Evolutionary conservation across 192 early-diverging fungal species (phyloP).

Genomic region (Mycoemilia scoparia): DNA sequence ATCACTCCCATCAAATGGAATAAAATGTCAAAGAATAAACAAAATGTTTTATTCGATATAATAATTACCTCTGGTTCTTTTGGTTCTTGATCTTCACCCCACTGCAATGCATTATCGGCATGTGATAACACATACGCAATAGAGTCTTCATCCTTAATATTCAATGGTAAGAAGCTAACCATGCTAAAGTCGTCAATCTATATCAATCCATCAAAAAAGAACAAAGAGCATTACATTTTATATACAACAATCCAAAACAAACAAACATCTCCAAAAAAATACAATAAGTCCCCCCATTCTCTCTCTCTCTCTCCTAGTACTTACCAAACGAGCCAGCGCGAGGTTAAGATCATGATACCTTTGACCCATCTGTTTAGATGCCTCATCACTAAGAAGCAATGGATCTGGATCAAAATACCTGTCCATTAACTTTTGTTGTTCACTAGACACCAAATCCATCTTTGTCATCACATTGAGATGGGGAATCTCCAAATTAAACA

Average conservation of each 20-base stretch:
- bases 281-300: too few species aligned
- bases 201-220: slow-evolving; percentile 11
- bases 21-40: too few species aligned
- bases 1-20: too few species aligned
- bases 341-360: slow-evolving; percentile 73
- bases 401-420: slow-evolving; percentile 89
- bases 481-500: slow-evolving; percentile 94
- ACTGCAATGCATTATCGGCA: slow-evolving; percentile 91
- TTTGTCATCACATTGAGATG: slow-evolving; percentile 97
- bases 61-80: slow-evolving; percentile 66
- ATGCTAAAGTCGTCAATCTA: slow-evolving; percentile 96
- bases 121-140: slow-evolving; percentile 68
- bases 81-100: slow-evolving; percentile 92
- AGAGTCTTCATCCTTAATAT: slow-evolving; percentile 88
- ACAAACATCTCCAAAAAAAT: too few species aligned
- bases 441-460: slow-evolving; percentile 71
- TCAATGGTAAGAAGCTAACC: slow-evolving; percentile 86
- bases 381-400: slow-evolving; percentile 64
- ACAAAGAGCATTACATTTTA: neutral
- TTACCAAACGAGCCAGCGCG: slow-evolving; percentile 73
- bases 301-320: too few species aligned
- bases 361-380: slow-evolving; percentile 46
- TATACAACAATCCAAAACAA: slow-evolving; percentile 25
- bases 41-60: too few species aligned
- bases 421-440: slow-evolving; percentile 40